Conservation (phyloP, 108 stramenopile species). For the Conticribra guillardii region DNA sequence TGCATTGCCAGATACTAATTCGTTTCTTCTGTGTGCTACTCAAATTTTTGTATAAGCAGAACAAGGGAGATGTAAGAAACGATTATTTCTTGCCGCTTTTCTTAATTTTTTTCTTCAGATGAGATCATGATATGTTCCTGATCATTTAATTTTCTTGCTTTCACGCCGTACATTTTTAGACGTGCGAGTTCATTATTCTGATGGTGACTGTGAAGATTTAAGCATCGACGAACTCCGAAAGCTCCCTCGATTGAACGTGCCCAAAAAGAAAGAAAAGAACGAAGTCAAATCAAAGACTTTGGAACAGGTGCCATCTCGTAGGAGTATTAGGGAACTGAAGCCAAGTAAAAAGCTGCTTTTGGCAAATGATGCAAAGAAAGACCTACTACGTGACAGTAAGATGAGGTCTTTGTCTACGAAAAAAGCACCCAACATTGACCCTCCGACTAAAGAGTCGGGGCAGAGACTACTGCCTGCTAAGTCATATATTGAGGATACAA, state of each 20-base stretch:
- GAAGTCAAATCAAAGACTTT: background rate
- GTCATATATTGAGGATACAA: no score
- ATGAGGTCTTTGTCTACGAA: no score
- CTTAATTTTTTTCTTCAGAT: no score
- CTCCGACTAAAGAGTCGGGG: no score
- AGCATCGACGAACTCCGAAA: background rate
- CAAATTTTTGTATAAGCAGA: background rate
- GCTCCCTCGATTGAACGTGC: background rate
- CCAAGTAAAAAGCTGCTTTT: background rate
- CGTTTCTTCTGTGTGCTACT: no score
- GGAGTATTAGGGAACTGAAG: background rate
- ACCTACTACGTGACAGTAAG: background rate
- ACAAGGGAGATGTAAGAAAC: background rate
- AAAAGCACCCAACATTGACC: no score
- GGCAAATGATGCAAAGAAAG: background rate
- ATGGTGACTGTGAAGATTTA: slow-evolving; percentile 6
- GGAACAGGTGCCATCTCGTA: background rate
- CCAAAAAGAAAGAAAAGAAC: background rate
- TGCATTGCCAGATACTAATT: background rate
- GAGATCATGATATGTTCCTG: background rate
- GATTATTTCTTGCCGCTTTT: no score
- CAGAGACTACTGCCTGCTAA: no score
- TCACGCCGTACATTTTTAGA: no score
- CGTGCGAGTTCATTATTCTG: background rate
- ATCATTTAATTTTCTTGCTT: background rate